Evolutionary conservation across 1,284 basidiomycete genomes (phyloP).

Genomic region (Ganoderma leucocontextum): DNA sequence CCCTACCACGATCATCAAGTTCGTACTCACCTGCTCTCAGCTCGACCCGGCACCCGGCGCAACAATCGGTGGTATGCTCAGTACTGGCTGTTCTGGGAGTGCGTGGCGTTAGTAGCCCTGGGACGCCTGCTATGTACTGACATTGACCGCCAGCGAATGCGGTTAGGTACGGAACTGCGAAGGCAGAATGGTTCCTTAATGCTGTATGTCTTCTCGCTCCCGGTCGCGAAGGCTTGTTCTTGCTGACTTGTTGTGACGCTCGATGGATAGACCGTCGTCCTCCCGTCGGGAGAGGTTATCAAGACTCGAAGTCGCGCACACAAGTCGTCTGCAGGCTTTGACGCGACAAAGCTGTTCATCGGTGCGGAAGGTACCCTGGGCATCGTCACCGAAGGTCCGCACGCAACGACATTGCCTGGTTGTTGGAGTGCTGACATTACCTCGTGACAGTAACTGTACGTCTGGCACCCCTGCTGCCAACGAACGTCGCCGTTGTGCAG

Average conservation of each 20-base stretch:
- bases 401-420: slow-evolving; percentile 29
- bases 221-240: not conserved
- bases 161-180: slow-evolving; percentile 69
- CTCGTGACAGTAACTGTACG: slow-evolving; percentile 71
- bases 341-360: slow-evolving; percentile 91
- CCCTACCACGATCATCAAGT: slow-evolving; percentile 1
- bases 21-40: slow-evolving; percentile 46
- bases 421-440: not conserved
- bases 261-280: slow-evolving; percentile 78
- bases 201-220: slow-evolving; percentile 51
- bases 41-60: slow-evolving; percentile 83
- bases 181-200: slow-evolving; percentile 69
- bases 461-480: slow-evolving; percentile 84
- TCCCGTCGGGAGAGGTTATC: slow-evolving; percentile 92
- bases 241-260: not conserved
- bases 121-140: not conserved
- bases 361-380: slow-evolving; percentile 96
- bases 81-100: slow-evolving; percentile 85
- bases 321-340: slow-evolving; percentile 93
- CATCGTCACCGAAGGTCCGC: slow-evolving; percentile 86
- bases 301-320: slow-evolving; percentile 88
- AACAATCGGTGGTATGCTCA: slow-evolving; percentile 93
- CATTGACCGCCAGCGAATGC: slow-evolving; percentile 57
- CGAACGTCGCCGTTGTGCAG: slow-evolving; percentile 73
- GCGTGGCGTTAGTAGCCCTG: slow-evolving; percentile 38